These are phyloP conservation scores for Gonapodya sp. DNA, from an alignment of 192 early-diverging fungal species.

Conservation along the genomic window DNA sequence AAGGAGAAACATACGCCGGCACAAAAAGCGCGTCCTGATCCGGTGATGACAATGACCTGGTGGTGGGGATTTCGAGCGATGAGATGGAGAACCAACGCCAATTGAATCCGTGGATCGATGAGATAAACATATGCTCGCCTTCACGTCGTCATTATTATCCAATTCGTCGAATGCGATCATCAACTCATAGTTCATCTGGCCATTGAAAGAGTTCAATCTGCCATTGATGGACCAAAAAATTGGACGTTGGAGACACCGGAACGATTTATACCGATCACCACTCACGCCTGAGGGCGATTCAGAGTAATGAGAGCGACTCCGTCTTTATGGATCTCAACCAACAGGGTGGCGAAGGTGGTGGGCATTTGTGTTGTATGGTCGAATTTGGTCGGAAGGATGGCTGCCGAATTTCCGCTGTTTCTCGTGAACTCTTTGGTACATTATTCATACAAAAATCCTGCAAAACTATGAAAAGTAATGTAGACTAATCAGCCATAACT, in stretches of 20 bases:
- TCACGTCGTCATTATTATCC: constrained; percentile 18
- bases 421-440: too few species aligned
- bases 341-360: neutral
- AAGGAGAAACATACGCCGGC: constrained; percentile 16
- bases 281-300: neutral
- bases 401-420: too few species aligned
- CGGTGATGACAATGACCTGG: constrained; percentile 19
- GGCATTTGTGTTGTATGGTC: too few species aligned
- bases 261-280: neutral
- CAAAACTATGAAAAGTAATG: too few species aligned
- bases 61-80: too few species aligned
- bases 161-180: neutral
- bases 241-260: neutral
- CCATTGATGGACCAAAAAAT: neutral
- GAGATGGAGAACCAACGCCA: too few species aligned
- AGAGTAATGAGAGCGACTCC: neutral
- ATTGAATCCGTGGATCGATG: too few species aligned
- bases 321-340: neutral
- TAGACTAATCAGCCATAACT: neutral
- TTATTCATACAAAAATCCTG: too few species aligned
- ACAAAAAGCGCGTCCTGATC: constrained; percentile 15
- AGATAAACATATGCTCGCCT: too few species aligned
- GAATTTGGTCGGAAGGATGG: too few species aligned
- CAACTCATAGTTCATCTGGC: neutral
- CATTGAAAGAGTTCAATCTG: neutral